Conservation (phyloP, 2,329 filamentous ascomycete species). For the Colletotrichum horii region DNA sequence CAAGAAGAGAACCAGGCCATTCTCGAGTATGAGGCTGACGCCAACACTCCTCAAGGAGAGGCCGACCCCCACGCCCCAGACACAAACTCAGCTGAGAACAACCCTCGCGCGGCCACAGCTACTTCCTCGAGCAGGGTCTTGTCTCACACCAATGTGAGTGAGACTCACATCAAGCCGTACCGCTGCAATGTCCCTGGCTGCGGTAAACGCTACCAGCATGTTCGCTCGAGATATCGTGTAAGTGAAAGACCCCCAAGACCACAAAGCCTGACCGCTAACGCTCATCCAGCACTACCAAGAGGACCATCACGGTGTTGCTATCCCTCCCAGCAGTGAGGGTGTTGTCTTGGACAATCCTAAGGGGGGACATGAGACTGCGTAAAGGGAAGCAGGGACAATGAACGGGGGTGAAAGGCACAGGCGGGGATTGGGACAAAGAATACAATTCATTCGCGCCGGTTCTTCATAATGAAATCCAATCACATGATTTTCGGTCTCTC, state of each 20-base stretch:
- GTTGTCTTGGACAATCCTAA: neutral
- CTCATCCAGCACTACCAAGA: neutral
- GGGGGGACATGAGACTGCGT: neutral
- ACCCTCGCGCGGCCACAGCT: neutral
- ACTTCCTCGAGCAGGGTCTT: neutral
- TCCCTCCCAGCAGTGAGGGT: neutral
- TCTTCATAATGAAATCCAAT: neutral
- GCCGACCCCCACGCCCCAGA: neutral
- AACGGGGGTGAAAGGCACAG: neutral
- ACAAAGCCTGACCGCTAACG: rapidly evolving
- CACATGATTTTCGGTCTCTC: neutral
- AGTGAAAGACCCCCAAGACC: neutral
- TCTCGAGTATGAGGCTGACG: neutral
- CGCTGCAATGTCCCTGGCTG: neutral
- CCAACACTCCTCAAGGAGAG: neutral
- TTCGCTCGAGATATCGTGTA: neutral
- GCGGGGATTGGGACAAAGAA: neutral
- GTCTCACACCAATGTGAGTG: neutral
- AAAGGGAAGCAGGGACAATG: neutral
- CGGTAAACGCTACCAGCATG: neutral
- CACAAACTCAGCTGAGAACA: neutral
- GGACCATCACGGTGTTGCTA: neutral
- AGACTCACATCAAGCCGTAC: neutral
- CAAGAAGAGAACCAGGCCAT: neutral
- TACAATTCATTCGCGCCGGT: neutral